A percentile compares a stretch with the other conserved stretches of the same genome.
phyloP scores from a whole-genome alignment of 352 stramenopile genomes.

The Phytophthora syringae region DNA sequence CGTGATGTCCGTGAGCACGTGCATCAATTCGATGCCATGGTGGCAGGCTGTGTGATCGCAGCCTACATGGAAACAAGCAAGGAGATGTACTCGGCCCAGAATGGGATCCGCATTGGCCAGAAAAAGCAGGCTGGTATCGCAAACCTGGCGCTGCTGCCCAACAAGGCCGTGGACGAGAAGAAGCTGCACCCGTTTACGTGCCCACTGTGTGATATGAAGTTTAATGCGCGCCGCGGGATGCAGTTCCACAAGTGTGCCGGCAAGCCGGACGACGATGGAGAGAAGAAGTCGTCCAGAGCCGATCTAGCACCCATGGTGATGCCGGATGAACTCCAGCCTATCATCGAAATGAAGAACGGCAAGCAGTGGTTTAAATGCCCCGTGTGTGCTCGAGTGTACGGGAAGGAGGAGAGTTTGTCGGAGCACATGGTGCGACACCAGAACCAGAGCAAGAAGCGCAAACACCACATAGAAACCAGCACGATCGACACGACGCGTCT shows the following conservation, averaged over 20 bases:
- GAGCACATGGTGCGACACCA: conserved; percentile 87
- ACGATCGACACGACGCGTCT: conserved; percentile 82
- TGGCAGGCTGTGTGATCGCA: conserved; percentile 88
- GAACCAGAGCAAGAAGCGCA: conserved; percentile 89
- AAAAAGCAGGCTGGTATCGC: conserved; percentile 58
- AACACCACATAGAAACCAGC: conserved; percentile 84
- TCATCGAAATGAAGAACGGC: conserved; percentile 79
- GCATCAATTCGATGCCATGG: conserved; percentile 94
- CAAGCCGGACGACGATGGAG: conserved; percentile 48
- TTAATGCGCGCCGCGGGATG: conserved; percentile 84
- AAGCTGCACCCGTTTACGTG: conserved; percentile 89
- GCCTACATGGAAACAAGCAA: conserved; percentile 88
- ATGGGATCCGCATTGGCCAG: conserved; percentile 70
- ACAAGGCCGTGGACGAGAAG: conserved; percentile 89
- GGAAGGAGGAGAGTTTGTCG: conserved; percentile 68
- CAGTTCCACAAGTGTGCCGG: conserved; percentile 87
- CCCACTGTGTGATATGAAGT: conserved; percentile 82
- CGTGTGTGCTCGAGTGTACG: conserved; percentile 80
- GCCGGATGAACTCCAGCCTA: conserved; percentile 64
- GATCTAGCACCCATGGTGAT: conserved; percentile 75
- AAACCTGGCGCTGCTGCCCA: conserved; percentile 54
- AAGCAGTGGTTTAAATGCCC: conserved; percentile 91
- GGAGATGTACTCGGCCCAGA: conserved; percentile 88
- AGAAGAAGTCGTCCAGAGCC: conserved; percentile 23
- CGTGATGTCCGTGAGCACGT: conserved; percentile 96